Evolutionary conservation across 2,329 filamentous ascomycete species (phyloP), one percentile per base, ranked within the genome.

Genomic region (Ceratocystis huliohia): DNA sequence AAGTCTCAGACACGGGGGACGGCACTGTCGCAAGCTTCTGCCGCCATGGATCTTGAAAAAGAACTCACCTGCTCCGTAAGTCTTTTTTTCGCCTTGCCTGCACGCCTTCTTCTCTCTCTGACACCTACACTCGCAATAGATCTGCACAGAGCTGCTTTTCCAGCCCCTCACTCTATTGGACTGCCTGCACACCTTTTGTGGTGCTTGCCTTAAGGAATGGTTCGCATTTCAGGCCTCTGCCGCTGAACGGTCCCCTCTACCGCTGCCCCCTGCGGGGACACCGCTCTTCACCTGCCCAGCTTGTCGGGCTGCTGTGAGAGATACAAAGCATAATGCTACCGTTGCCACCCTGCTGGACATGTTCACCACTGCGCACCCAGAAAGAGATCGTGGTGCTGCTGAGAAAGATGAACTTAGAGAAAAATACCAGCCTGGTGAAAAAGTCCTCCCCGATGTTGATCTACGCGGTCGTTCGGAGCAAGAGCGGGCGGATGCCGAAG

Each of bases 181-280:
- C 79, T 96, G 91, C 74, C 84, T 96, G 57, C 91, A 96, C 77
- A 96, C 93, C 59, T 99, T 95, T 76, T 99, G 94, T 79, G 94
- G 92, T 70, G 88, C 89, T 48, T 99, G 94, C 74, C 76, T 97
- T 68, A 96, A 96, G 75, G 91, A 96, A 78, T 99, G 94, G 94
- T 99, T 97, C 74, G 79, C 81, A 69, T 94, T 86, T 76, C 91
- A 96, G 75, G 86, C 86, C 46, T 79, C 81, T 37, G 79, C 80
- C 15, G 82, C 82, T 56, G 82, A 81, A 69, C 77, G 75, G 67
- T 76, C 77, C 1, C 81, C 80, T 13, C 76, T 76, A 10, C 77
- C 79, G 53, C 62, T 62, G 7, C 80, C 84, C 69, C 71, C 78
- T 65, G 73, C 80, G 70, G 72, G 81, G 71, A 68, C 79, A 72